Evolutionary conservation across 805 yeast species (phyloP).

Genomic region (Saturnispora galanensis): DNA sequence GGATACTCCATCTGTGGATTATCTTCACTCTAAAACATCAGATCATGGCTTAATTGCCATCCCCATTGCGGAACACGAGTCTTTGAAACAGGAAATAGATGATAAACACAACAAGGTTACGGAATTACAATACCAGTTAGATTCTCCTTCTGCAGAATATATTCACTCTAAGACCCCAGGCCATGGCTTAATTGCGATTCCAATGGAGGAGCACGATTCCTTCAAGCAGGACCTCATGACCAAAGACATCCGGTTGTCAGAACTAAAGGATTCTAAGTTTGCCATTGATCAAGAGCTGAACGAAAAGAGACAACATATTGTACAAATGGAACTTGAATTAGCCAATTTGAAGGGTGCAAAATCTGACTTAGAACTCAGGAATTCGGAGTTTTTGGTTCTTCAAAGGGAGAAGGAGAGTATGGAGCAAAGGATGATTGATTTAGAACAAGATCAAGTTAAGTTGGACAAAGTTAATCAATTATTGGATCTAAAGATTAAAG

Average conservation of each 20-base stretch:
- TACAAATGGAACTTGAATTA: conserved; percentile 3
- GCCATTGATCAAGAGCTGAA: not conserved
- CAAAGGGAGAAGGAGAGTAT: not conserved
- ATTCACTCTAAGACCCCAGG: conserved; percentile 21
- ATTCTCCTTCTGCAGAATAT: conserved; percentile 27
- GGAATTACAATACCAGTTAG: not conserved
- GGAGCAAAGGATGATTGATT: not conserved
- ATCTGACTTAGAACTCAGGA: conserved; percentile 3
- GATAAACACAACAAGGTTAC: not conserved
- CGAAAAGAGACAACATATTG: conserved; percentile 4
- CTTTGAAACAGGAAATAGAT: not conserved
- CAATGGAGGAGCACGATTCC: conserved; percentile 15
- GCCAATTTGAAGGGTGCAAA: conserved; percentile 1
- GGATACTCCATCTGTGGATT: conserved; percentile 14
- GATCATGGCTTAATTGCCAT: conserved; percentile 10
- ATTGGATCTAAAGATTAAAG: not conserved
- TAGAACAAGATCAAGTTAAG: not conserved
- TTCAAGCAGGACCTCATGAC: not conserved
- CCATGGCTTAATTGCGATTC: conserved; percentile 21
- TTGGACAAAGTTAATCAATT: not conserved
- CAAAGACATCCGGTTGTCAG: not conserved
- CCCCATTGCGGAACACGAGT: conserved; percentile 8
- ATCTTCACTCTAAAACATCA: conserved; percentile 12
- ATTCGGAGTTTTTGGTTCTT: not conserved
- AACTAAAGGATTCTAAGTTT: not conserved